These are phyloP conservation scores for Aspergillus carlsbadensis DNA, from an alignment of 495 filamentous ascomycete species.

Conservation along the genomic window DNA sequence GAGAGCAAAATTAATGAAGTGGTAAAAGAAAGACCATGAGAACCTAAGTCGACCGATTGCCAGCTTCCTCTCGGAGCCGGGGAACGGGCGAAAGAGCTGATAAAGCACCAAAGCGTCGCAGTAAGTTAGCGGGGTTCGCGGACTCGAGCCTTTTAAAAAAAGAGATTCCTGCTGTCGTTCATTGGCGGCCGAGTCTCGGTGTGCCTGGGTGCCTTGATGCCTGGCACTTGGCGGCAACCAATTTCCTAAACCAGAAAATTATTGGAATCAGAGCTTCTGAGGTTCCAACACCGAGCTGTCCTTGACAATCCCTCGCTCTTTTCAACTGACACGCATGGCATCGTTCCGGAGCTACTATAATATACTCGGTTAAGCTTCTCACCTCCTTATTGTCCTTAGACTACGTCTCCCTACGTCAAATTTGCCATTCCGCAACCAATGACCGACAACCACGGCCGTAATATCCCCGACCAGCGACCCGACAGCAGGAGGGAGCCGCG, in stretches of 20 bases:
- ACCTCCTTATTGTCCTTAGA: neutral
- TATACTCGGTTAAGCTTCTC: neutral
- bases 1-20: neutral
- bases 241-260: slow-evolving; percentile 2
- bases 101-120: neutral
- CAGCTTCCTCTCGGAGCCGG: neutral
- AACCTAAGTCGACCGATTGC: neutral
- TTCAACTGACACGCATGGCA: neutral
- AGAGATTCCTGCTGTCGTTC: neutral
- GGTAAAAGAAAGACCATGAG: neutral
- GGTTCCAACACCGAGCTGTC: neutral
- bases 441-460: slow-evolving; percentile 28
- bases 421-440: slow-evolving; percentile 25
- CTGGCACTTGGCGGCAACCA: slow-evolving; percentile 12
- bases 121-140: slow-evolving; percentile 5
- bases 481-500: slow-evolving; percentile 17
- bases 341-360: neutral
- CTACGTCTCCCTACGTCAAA: neutral
- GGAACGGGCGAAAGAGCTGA: neutral
- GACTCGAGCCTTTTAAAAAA: neutral
- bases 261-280: slow-evolving; percentile 1
- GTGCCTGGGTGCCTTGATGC: slow-evolving; percentile 10
- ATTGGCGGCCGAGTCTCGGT: neutral
- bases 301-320: neutral
- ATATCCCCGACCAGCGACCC: slow-evolving; percentile 25